phyloP scores from a whole-genome alignment of 805 yeast species.

The Wickerhamiella galacta region DNA sequence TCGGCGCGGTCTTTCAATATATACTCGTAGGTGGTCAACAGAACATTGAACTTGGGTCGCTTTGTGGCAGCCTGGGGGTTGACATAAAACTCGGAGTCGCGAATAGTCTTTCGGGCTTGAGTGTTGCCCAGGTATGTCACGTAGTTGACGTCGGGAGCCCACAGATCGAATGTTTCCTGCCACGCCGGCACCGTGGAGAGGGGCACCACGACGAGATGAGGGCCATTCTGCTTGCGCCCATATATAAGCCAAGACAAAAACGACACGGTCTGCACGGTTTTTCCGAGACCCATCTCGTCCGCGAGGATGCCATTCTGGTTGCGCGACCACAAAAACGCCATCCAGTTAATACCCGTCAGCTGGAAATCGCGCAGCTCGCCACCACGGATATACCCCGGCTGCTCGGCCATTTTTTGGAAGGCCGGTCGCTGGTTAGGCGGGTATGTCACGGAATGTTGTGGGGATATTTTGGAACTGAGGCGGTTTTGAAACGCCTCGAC shows the following conservation, averaged over 20 bases:
- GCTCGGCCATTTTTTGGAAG: constrained; percentile 71
- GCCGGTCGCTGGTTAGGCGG: constrained; percentile 56
- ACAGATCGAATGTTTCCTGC: constrained; percentile 95
- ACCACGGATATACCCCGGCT: constrained; percentile 77
- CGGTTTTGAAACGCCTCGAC: constrained; percentile 73
- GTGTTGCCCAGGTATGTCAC: constrained; percentile 88
- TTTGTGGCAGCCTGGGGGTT: constrained; percentile 35
- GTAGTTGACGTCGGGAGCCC: constrained; percentile 95
- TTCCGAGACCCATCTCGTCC: constrained; percentile 98
- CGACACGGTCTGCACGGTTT: constrained; percentile 91
- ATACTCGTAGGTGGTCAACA: constrained; percentile 90
- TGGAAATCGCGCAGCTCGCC: constrained; percentile 95
- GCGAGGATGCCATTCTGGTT: constrained; percentile 95
- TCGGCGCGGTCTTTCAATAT: constrained; percentile 75
- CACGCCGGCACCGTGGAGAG: constrained; percentile 93
- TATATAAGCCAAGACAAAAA: constrained; percentile 88
- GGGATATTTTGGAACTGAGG: constrained; percentile 67
- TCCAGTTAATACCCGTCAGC: constrained; percentile 96
- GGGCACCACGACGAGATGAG: constrained; percentile 92
- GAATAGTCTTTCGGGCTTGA: constrained; percentile 60
- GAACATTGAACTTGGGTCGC: constrained; percentile 78
- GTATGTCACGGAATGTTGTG: constrained; percentile 63
- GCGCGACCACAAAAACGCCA: constrained; percentile 97
- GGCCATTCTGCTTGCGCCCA: constrained; percentile 94
- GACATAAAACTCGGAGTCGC: constrained; percentile 69